Evolutionary conservation across 768 basidiomycete genomes (phyloP).

Genomic region (Psilocybe azurescens): DNA sequence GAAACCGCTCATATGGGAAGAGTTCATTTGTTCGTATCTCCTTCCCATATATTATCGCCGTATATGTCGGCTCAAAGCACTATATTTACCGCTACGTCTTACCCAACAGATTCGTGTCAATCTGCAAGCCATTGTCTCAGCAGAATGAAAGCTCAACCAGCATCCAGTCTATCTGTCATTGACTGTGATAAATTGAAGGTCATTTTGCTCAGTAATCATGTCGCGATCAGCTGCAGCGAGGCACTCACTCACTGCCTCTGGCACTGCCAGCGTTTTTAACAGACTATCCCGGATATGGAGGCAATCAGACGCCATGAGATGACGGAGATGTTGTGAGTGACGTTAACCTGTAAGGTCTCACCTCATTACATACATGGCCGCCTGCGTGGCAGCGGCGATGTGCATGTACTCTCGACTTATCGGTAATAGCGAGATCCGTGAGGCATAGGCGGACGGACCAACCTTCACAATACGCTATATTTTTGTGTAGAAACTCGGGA

Average conservation of each 20-base stretch:
- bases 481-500: conserved; percentile 6
- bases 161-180: conserved; percentile 12
- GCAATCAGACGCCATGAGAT: conserved; percentile 7
- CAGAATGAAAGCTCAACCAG: not conserved
- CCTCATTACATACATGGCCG: not conserved
- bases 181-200: not conserved
- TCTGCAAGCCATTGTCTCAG: not conserved
- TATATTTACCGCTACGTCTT: not conserved
- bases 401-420: not conserved
- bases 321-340: conserved; percentile 7
- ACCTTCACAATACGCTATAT: not conserved
- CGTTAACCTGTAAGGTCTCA: not conserved
- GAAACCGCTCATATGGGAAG: conserved; percentile 44
- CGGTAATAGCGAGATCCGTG: conserved; percentile 17
- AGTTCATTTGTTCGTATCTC: conserved; percentile 9
- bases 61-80: conserved; percentile 32
- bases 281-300: conserved; percentile 7
- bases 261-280: too few species aligned
- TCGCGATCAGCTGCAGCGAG: conserved; percentile 7
- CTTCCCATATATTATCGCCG: conserved; percentile 27
- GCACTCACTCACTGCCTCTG: conserved; percentile 2
- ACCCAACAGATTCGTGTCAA: conserved; percentile 10
- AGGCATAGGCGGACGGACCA: conserved; percentile 20
- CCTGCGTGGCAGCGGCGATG: too few species aligned
- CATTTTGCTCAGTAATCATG: conserved; percentile 5